Base-by-base conservation (phyloP, 1,139 yeast genomes). In the Sugiyamaella grinbergsii region DNA sequence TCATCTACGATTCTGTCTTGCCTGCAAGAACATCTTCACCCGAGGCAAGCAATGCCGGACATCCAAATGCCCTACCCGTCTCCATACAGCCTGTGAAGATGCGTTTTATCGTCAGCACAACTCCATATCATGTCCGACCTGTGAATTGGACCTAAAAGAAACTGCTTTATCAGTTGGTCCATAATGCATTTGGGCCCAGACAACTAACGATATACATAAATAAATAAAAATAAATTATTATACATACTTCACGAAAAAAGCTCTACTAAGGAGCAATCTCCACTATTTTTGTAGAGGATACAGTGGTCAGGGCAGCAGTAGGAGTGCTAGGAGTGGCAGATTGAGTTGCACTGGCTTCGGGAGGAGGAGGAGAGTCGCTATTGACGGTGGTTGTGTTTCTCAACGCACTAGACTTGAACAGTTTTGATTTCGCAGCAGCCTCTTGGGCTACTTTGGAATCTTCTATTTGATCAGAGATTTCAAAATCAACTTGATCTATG, bases 401-500 rank as follows among this genome's bases (percentile, higher is more conserved):
- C 10, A 22, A n/a, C 3, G 40, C 22, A 13, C 37, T 29, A 7
- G 34, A 26, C 24, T 40, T 36, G 7, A 41, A 20, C n/a, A 10
- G 31, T 18, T 29, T 45, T 10, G 42, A 19, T 36, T 36, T 36
- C 13, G 34, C 8, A 2, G 47, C 41, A 2, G 34, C 24, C 23
- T 43, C 22, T 16, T 20, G 26, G 13, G 38, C 38, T 8, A 36
- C 11, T 31, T 22, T 33, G 13, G 20, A 44, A 19, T 50, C 53
- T 20, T 40, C 51, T 6, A 42, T 13, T 19, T 39, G 31, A 42
- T 56, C 59, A 22, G 45, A 66, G 56, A 78, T 77, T 52, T 79
- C 82, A 38, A 82, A 87, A 54, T 87, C 94, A 0, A 89, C 79
- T 67, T 93, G 96, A 65, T 93, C 97, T 3, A 93, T 63, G 3